Base-by-base conservation (phyloP, 495 filamentous ascomycete genomes). In the Platismatia glauca region DNA sequence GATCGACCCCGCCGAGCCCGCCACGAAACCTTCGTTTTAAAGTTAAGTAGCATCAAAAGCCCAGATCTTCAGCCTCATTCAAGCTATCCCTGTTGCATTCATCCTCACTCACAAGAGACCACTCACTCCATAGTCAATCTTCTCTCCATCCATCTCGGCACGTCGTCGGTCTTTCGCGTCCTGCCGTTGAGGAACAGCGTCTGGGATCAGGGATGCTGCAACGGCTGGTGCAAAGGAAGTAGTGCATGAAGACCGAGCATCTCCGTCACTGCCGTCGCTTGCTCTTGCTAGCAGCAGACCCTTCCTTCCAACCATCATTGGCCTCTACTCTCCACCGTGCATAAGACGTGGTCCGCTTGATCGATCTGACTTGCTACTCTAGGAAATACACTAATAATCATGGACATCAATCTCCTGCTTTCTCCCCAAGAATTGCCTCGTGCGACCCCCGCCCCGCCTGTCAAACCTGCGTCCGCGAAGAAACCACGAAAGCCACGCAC, bases 321-420 rank as follows among this genome's bases (percentile, higher is more conserved):
- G 60, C 60, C 48, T 62, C 41, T 38, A 53, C 50, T 33, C 7
- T 18, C 60, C 44, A 41, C 41, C 53, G 60, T 55, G 60, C 60
- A 56, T 53, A 22, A 37, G 7, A 34, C 18, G 24, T 61, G 44
- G 35, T 20, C 39, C 55, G 37, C 13, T 61, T 56, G 37, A 50
- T 52, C 55, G 41, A 24, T n/a, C 29, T 52, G 52, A 52, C 58
- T 35, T 13, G 20, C 44, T 33, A 50, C 58, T 38, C 43, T 46
- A 24, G n/a, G n/a, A n/a, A n/a, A n/a, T n/a, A n/a, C n/a, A n/a
- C n/a, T n/a, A n/a, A n/a, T 43, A 43, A 60, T 27, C 38, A 89
- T 89, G 86, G 85, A 89, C 68, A 89, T 89, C 77, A 86, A 79
- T 74, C 86, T 82, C 35, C 80, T 89, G 53, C 81, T 89, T 64